Percentiles rank a stretch among this genome's conserved stretches.
phyloP scores from a whole-genome alignment of 495 filamentous ascomycete genomes.

The Neurospora sp. region DNA sequence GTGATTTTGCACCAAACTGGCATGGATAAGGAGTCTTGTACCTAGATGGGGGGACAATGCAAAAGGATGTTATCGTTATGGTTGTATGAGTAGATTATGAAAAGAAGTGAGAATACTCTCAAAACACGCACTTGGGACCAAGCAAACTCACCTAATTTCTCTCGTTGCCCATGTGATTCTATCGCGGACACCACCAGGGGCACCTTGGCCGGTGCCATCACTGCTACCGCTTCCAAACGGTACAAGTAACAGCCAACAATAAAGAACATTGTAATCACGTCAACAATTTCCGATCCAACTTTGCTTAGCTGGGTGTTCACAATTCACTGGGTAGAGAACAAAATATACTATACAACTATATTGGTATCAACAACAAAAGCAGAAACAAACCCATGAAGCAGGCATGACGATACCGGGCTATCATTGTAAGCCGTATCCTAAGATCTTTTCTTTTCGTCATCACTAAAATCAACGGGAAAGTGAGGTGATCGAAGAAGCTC shows the following conservation, averaged over 20 bases:
- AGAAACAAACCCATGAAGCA: neutral
- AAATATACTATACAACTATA: neutral
- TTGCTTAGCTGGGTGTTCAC: too few species aligned
- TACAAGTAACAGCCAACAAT: too few species aligned
- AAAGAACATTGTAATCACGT: too few species aligned
- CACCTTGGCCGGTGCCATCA: neutral
- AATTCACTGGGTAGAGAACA: too few species aligned
- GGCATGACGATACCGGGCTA: neutral
- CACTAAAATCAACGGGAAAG: neutral
- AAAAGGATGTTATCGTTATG: neutral
- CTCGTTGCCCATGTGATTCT: neutral
- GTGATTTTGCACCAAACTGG: neutral
- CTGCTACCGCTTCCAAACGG: too few species aligned
- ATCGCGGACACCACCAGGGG: neutral
- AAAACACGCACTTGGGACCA: neutral
- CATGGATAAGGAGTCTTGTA: neutral
- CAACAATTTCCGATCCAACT: too few species aligned
- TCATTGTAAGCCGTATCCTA: neutral
- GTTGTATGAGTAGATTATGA: neutral
- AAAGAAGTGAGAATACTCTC: neutral
- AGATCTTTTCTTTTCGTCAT: neutral
- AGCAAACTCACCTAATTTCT: neutral
- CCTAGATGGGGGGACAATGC: neutral
- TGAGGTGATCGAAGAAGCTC: neutral
- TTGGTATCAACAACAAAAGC: neutral